Percentiles rank a stretch among this genome's conserved stretches.
phyloP scores from a whole-genome alignment of 192 early-diverging fungal species.

The Coemansia sp. region DNA sequence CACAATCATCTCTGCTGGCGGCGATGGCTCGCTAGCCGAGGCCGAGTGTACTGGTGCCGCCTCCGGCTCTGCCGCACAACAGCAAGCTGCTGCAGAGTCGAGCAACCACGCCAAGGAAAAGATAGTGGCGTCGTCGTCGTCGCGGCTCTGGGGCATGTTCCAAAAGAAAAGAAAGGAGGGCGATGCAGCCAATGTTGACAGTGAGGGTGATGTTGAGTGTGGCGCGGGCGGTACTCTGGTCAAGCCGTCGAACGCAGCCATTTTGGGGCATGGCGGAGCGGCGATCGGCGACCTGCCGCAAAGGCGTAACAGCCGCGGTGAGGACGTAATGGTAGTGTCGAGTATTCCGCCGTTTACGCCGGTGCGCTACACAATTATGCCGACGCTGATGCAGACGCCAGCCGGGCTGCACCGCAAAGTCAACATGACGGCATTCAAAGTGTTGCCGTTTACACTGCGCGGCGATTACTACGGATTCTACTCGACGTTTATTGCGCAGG shows the following conservation, averaged over 20 bases:
- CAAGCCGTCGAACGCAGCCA: slow-evolving; percentile 38
- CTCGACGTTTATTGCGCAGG: slow-evolving; percentile 52
- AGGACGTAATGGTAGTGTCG: slow-evolving; percentile 51
- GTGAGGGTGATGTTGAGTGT: not conserved
- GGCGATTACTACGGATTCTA: slow-evolving; percentile 56
- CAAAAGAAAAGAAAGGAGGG: no score
- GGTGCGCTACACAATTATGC: slow-evolving; percentile 42
- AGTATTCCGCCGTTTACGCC: slow-evolving; percentile 53
- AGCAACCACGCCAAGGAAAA: not conserved
- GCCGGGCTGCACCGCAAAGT: slow-evolving; percentile 42
- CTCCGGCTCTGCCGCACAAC: not conserved
- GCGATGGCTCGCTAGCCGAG: slow-evolving; percentile 15
- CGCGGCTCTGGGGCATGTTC: slow-evolving; percentile 18
- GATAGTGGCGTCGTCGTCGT: slow-evolving; percentile 8
- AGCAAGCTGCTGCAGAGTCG: not conserved
- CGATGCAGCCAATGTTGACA: not conserved
- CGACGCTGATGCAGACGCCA: slow-evolving; percentile 48
- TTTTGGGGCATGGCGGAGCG: slow-evolving; percentile 40
- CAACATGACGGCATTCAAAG: slow-evolving; percentile 50
- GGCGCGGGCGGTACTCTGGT: not conserved
- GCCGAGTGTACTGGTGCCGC: slow-evolving; percentile 22
- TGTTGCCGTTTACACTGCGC: slow-evolving; percentile 51
- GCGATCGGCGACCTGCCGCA: slow-evolving; percentile 47
- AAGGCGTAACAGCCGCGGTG: slow-evolving; percentile 51
- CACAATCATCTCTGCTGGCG: slow-evolving; percentile 33